A percentile compares a stretch with the other conserved stretches of the same genome.
Conservation (phyloP, 2,329 filamentous ascomycete species). For the Colletotrichum salicis region DNA sequence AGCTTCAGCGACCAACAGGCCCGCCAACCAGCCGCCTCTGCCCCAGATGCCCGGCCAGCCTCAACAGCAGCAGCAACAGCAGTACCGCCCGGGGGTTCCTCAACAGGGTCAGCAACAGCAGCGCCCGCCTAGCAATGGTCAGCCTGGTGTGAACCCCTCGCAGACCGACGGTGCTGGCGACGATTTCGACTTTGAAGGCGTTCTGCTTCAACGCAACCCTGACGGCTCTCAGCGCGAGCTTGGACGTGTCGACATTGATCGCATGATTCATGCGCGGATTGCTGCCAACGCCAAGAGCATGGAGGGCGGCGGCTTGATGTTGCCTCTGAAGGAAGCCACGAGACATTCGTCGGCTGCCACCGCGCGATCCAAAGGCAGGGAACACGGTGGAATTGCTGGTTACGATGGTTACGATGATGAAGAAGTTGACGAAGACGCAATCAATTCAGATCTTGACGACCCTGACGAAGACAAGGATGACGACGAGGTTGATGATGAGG, state of each 20-base stretch:
- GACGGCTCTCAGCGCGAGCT: conserved; percentile 65
- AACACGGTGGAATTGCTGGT: conserved; percentile 55
- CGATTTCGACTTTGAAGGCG: conserved; percentile 64
- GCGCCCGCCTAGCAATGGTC: conserved; percentile 34
- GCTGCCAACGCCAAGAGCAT: conserved; percentile 73
- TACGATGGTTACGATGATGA: conserved; percentile 74
- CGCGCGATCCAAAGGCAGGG: conserved; percentile 35
- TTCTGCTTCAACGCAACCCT: conserved; percentile 68
- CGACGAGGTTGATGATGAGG: conserved; percentile 88
- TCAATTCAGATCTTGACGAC: conserved; percentile 98
- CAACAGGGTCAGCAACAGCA: conserved; percentile 46
- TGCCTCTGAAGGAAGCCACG: conserved; percentile 71
- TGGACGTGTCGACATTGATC: conserved; percentile 73
- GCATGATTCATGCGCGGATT: conserved; percentile 75
- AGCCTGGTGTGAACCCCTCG: conserved; percentile 40
- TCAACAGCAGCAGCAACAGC: conserved; percentile 38
- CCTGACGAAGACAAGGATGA: conserved; percentile 86
- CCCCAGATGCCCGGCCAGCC: conserved; percentile 41
- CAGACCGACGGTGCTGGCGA: conserved; percentile 81
- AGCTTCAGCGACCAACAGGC: conserved; percentile 46
- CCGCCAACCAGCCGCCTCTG: conserved; percentile 45
- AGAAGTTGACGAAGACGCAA: conserved; percentile 87
- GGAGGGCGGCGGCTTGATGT: conserved; percentile 81
- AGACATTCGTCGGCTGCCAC: conserved; percentile 45
- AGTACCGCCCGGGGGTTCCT: conserved; percentile 21